Percentiles rank a stretch among this genome's conserved stretches.
Conservation (phyloP, 2,329 filamentous ascomycete species). For the Lasiodiplodia theobromae region DNA sequence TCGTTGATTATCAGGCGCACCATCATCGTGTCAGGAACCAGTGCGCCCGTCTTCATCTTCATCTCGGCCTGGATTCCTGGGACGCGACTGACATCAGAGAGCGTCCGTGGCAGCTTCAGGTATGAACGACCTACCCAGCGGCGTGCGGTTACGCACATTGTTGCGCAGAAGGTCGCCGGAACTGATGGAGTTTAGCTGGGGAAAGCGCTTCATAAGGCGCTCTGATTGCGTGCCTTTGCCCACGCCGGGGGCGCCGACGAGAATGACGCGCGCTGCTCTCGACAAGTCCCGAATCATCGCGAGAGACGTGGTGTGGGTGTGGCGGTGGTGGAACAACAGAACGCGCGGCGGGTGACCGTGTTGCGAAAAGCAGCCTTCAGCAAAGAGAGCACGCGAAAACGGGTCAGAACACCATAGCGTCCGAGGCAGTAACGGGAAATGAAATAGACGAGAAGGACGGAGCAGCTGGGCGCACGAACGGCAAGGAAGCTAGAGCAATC, state of each 20-base stretch:
- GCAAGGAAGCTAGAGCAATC: constrained; percentile 3
- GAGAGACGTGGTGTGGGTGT: neutral
- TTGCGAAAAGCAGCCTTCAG: neutral
- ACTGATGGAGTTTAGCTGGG: constrained; percentile 88
- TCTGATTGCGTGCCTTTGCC: constrained; percentile 97
- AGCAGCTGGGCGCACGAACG: constrained; percentile 8
- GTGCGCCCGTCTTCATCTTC: constrained; percentile 83
- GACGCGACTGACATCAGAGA: constrained; percentile 12
- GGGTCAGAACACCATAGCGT: constrained; percentile 21
- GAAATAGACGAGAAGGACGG: neutral
- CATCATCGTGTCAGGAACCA: constrained; percentile 93
- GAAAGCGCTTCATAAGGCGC: constrained; percentile 83
- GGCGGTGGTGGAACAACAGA: neutral
- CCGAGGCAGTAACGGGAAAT: constrained; percentile 1
- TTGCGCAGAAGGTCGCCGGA: constrained; percentile 90
- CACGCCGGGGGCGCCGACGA: constrained; percentile 94
- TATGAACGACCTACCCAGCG: constrained; percentile 69
- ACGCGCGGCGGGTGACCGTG: neutral
- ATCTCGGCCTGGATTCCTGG: constrained; percentile 88
- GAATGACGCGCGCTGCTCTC: constrained; percentile 88
- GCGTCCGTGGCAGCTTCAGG: neutral
- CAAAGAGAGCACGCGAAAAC: neutral
- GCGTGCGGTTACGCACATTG: constrained; percentile 89
- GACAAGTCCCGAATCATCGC: constrained; percentile 41
- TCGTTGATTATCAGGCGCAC: constrained; percentile 91